Evolutionary conservation across 306 rosid genomes (phyloP).

Genomic region (Medicago ruthenica): DNA sequence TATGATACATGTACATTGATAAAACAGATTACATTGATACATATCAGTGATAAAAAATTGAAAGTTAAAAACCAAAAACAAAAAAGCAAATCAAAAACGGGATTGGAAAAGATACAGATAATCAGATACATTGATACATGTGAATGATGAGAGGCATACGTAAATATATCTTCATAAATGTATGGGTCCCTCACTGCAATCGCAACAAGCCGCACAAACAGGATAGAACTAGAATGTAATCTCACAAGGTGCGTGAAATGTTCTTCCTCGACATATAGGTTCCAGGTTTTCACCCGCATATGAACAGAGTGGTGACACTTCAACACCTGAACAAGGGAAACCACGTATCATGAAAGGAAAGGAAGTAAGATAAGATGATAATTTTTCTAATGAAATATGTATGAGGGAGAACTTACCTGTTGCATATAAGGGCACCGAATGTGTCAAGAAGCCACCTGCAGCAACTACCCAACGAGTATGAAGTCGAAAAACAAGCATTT

Average conservation of each 20-base stretch:
- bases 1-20: conserved; percentile 44
- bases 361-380: conserved; percentile 10
- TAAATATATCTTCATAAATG: conserved; percentile 37
- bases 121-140: conserved; percentile 44
- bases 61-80: background rate
- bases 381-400: background rate
- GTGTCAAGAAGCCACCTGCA: conserved; percentile 98
- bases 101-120: conserved; percentile 47
- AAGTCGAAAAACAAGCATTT: conserved; percentile 92
- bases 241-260: conserved; percentile 98
- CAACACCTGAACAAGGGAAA: conserved; percentile 72
- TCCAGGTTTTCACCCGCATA: conserved; percentile 94
- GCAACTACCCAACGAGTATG: conserved; percentile 98
- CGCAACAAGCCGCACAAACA: conserved; percentile 44
- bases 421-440: conserved; percentile 92
- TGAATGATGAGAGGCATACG: conserved; percentile 28
- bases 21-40: conserved; percentile 9
- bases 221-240: conserved; percentile 69
- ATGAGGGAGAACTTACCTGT: conserved; percentile 62
- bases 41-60: conserved; percentile 19
- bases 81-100: conserved; percentile 43
- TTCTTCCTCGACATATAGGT: conserved; percentile 94
- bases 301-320: conserved; percentile 96
- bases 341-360: conserved; percentile 21
- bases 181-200: conserved; percentile 38